These are phyloP conservation scores for Penicillium sumatraense DNA, from an alignment of 2,329 filamentous ascomycete genomes.

Conservation along the genomic window DNA sequence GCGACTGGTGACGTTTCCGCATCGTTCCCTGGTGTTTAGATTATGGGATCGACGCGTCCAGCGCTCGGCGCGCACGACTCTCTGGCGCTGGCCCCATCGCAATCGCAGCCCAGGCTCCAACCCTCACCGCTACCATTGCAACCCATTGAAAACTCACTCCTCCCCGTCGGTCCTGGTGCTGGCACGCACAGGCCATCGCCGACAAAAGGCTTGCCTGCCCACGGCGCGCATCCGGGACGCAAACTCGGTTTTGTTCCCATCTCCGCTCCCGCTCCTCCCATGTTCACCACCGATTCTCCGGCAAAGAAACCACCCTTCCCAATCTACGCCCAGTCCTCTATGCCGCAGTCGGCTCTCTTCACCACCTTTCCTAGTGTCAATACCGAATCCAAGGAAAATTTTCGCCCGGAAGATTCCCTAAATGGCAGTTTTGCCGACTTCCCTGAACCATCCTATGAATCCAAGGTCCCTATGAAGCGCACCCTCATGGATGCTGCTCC, in stretches of 20 bases:
- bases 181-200: conserved; percentile 65
- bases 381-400: conserved; percentile 56
- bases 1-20: conserved; percentile 18
- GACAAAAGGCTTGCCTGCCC: conserved; percentile 63
- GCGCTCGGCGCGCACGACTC: conserved; percentile 61
- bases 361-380: conserved; percentile 53
- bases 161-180: no score
- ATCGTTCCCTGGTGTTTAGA: conserved; percentile 18
- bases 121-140: conserved; percentile 58
- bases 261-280: conserved; percentile 48
- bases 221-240: conserved; percentile 61
- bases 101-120: conserved; percentile 50
- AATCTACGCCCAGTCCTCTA: conserved; percentile 37
- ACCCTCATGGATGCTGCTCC: conserved; percentile 73
- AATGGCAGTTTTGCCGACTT: conserved; percentile 54
- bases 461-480: conserved; percentile 58
- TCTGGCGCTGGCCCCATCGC: conserved; percentile 58
- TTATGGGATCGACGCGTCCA: conserved; percentile 46
- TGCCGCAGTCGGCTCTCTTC: conserved; percentile 53
- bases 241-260: conserved; percentile 67
- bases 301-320: conserved; percentile 48
- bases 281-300: conserved; percentile 54
- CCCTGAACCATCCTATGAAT: conserved; percentile 50
- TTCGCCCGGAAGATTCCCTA: conserved; percentile 42
- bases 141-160: conserved; percentile 54